A percentile compares a stretch with the other conserved stretches of the same genome.
These are phyloP conservation scores for Phyllostachys edulis DNA, from an alignment of 176 grass and related monocot species.

Conservation along the genomic window DNA sequence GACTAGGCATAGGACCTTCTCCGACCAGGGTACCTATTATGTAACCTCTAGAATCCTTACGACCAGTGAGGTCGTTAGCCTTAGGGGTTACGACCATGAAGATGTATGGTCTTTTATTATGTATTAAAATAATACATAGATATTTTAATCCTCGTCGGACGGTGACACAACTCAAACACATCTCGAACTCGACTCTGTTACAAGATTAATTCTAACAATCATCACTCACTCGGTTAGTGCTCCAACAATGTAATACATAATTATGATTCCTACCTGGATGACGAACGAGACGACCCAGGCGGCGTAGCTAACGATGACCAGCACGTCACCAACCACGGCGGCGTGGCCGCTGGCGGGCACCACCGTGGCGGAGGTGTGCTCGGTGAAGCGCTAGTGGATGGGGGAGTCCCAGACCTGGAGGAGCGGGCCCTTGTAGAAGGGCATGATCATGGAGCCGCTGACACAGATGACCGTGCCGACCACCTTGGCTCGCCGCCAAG, in stretches of 20 bases:
- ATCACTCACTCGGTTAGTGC: neutral
- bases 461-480: constrained; percentile 65
- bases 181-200: too few relatives aligned
- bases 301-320: constrained; percentile 73
- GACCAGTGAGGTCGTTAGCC: too few relatives aligned
- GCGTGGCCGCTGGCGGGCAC: neutral
- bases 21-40: too few relatives aligned
- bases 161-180: too few relatives aligned
- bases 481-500: constrained; percentile 61
- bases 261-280: constrained; percentile 43
- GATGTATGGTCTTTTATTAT: too few relatives aligned
- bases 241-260: neutral
- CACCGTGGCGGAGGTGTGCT: constrained; percentile 36
- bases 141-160: too few relatives aligned
- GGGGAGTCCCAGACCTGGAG: constrained; percentile 52
- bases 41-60: too few relatives aligned
- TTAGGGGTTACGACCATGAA: too few relatives aligned
- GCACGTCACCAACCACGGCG: constrained; percentile 41
- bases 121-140: too few relatives aligned
- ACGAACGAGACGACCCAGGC: constrained; percentile 84
- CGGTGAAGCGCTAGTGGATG: constrained; percentile 66
- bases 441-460: constrained; percentile 84
- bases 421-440: constrained; percentile 79
- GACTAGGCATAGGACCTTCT: too few relatives aligned
- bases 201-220: too few relatives aligned